Evolutionary conservation across 1,139 yeast genomes (phyloP).

Genomic region (Groenewaldozyma auringiensis): DNA sequence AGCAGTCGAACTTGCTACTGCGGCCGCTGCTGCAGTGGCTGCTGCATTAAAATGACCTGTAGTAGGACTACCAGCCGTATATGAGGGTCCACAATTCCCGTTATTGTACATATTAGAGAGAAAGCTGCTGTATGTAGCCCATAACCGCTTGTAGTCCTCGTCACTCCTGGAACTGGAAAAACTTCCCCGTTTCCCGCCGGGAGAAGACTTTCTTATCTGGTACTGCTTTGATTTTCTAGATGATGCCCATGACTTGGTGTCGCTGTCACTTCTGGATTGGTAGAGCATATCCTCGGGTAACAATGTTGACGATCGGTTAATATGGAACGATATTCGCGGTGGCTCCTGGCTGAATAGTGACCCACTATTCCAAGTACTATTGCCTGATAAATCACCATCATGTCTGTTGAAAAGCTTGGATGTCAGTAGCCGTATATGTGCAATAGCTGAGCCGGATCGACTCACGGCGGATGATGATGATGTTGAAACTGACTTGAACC

Average conservation of each 20-base stretch:
- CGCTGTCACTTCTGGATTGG: slow-evolving; percentile 2
- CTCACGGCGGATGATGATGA: background rate
- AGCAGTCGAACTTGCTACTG: background rate
- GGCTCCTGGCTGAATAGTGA: slow-evolving; percentile 4
- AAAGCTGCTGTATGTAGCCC: background rate
- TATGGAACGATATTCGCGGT: slow-evolving; percentile 18
- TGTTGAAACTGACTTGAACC: background rate
- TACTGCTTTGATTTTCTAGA: background rate
- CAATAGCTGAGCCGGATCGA: background rate
- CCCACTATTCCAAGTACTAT: background rate
- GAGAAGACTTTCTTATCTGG: background rate
- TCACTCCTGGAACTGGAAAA: background rate
- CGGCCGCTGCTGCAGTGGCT: background rate
- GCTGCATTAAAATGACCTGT: background rate
- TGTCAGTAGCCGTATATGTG: background rate
- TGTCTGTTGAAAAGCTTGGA: background rate
- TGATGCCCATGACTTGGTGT: slow-evolving; percentile 1
- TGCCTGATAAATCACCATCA: background rate
- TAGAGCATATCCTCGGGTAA: slow-evolving; percentile 10
- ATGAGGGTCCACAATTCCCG: background rate
- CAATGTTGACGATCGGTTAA: slow-evolving; percentile 14
- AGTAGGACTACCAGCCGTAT: background rate
- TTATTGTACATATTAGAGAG: background rate
- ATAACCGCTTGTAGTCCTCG: background rate
- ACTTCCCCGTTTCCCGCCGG: background rate